phyloP scores from a whole-genome alignment of 441 rosid genomes.

The Populus hybrid region DNA sequence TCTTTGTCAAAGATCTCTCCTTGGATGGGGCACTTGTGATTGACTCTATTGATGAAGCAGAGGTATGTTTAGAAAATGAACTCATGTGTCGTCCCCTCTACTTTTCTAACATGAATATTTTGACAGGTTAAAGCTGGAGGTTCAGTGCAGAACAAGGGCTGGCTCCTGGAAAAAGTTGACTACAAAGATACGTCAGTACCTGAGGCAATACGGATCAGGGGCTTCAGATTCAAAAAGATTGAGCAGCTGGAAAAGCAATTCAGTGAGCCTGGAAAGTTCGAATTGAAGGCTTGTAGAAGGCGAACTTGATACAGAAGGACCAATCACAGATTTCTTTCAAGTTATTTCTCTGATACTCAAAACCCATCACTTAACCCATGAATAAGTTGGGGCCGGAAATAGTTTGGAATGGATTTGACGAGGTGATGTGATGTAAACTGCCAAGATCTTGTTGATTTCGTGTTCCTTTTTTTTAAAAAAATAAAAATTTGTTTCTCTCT shows the following conservation, averaged over 20 bases:
- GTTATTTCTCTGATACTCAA: neutral
- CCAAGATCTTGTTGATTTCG: neutral
- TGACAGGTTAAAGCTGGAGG: slow-evolving; percentile 69
- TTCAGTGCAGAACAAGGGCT: slow-evolving; percentile 70
- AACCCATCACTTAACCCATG: neutral
- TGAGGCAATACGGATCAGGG: slow-evolving; percentile 77
- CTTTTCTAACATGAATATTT: neutral
- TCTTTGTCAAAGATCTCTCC: slow-evolving; percentile 54
- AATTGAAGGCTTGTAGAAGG: slow-evolving; percentile 31
- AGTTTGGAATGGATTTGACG: neutral
- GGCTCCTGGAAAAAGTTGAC: slow-evolving; percentile 68
- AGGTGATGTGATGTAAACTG: neutral
- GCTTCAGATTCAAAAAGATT: slow-evolving; percentile 62
- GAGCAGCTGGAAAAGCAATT: slow-evolving; percentile 69
- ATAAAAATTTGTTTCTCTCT: neutral
- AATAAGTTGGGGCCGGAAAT: neutral
- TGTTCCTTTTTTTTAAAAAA: too few relatives aligned
- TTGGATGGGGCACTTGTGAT: slow-evolving; percentile 79
- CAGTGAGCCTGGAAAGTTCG: slow-evolving; percentile 50
- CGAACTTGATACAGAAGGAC: neutral
- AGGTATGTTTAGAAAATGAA: slow-evolving; percentile 47
- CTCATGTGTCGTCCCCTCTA: neutral
- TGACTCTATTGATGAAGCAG: slow-evolving; percentile 69
- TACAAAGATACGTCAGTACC: slow-evolving; percentile 61
- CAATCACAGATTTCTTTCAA: neutral